Evolutionary conservation across 371 early-diverging fungal species (phyloP), one percentile per base, ranked within the genome.

Genomic region (Nosema muscidifuracis): DNA sequence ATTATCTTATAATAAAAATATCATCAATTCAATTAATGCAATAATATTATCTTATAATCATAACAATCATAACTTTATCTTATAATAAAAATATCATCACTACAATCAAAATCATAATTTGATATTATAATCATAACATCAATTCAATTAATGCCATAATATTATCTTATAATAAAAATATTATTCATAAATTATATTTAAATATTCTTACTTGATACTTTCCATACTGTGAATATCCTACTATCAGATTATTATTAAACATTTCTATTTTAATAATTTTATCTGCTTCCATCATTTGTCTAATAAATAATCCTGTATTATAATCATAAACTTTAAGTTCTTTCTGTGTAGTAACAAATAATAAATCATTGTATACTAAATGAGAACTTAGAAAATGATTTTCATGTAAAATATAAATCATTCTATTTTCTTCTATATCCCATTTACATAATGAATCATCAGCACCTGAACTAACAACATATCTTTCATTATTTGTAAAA

Each of bases 401-500:
- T 42, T 69, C 69, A 22, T 60, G 13, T n/a, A 83, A 80, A 13
- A 20, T 65, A 57, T 76, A 80, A 0, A 64, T 58, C 2, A 68
- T 28, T 30, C 18, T 38, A 4, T 58, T 33, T 30, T 42, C 73
- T 24, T 28, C 4, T 55, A 78, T 10, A 43, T 78, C 65, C 77
- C 78, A 83, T 57, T 78, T 79, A 34, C 50, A 33, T 13, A 83
- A 13, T 13, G 33, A 55, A n/a, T 81, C 75, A 65, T 74, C 75
- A 22, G 67, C 67, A 7, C 77, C 80, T 6, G 76, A 57, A n/a
- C 77, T 74, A 24, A 80, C 51, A 31, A 81, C n/a, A 69, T 58
- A 74, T 34, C 58, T 34, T 16, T 67, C 68, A 10, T 70, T 75
- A 13, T 74, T 70, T 22, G 34, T 58, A 56, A 80, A 66, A 20